Evolutionary conservation across 108 stramenopile genomes (phyloP).

Genomic region (Stephanodiscus minutulus): DNA sequence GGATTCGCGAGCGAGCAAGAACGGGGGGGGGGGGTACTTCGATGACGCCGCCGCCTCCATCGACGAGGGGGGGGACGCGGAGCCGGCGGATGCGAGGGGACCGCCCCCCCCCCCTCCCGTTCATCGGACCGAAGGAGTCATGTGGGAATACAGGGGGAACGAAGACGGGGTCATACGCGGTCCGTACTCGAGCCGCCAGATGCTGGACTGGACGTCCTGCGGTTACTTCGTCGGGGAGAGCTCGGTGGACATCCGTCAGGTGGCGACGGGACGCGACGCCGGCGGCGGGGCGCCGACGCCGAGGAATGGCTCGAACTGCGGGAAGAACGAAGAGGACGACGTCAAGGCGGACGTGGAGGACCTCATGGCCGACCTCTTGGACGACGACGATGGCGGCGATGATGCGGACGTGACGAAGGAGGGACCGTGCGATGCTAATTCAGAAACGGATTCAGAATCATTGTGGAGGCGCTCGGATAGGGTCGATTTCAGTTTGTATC

Average conservation of each 20-base stretch:
- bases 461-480: constrained; percentile 50
- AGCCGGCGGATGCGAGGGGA: constrained; percentile 1
- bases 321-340: constrained; percentile 12
- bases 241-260: constrained; percentile 72
- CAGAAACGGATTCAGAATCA: constrained; percentile 8
- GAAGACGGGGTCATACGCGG: constrained; percentile 77
- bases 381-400: no score
- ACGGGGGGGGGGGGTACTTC: constrained; percentile 33
- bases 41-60: constrained; percentile 8
- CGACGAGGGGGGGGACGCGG: constrained; percentile 7
- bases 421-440: constrained; percentile 1
- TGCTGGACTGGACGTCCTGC: constrained; percentile 74
- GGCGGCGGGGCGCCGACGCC: constrained; percentile 1
- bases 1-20: background rate
- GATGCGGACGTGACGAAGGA: constrained; percentile 35
- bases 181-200: constrained; percentile 79
- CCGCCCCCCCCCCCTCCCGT: background rate
- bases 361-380: constrained; percentile 76
- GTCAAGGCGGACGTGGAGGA: constrained; percentile 54
- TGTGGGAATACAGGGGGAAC: constrained; percentile 85
- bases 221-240: constrained; percentile 84
- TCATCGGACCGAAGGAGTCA: constrained; percentile 21
- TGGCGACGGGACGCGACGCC: constrained; percentile 14
- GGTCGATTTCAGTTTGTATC: constrained; percentile 48
- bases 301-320: background rate